Base-by-base conservation (phyloP, 163 green algal species). In the Dunaliella salina region DNA sequence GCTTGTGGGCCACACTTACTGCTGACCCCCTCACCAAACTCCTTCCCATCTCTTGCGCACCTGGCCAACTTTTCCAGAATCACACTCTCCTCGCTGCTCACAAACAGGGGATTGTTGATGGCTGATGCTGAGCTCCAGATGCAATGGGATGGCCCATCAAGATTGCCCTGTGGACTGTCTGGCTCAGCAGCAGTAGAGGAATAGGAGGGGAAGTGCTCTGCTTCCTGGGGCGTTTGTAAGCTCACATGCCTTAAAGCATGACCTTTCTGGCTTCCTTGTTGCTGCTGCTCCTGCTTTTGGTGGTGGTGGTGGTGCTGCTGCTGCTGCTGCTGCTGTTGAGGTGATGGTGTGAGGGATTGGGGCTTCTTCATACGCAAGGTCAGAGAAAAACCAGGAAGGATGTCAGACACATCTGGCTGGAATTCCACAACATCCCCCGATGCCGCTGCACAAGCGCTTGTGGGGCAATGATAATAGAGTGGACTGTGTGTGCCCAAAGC, bases 351-450 rank as follows among this genome's bases (percentile, higher is more conserved):
- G 69, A 46, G 32, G 30, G 33, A 29, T 5, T 50, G 40, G 45
- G 87, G 80, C 45, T 82, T 82, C 30, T 71, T 80, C 32, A 87
- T 72, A 29, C 84, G 84, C 80, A 86, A 80, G 4, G 71, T 81
- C 26, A 89, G 80, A 1, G 86, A 87, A 34, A 89, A 83, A 25
- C 86, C 86, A 3, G 86, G 86, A 63, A 89, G 20, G 0, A 89
- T 35, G 34, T 67, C 72, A 40, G 87, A 89, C 35, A 87, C 87
- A 80, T 89, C 83, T 25, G 80, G 87, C 45, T 81, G 40, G 24
- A 89, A 35, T 83, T 89, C 83, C 26, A 86, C 33, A 33, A 86
- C 80, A 22, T 82, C 67, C 22, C 83, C 33, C 0, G 63, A 30
- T 40, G 29, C 33, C 30, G 72, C 84, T 86, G 40, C 22, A n/a